Evolutionary conservation across 805 yeast genomes (phyloP).

Genomic region (Wickerhamiella brachini): DNA sequence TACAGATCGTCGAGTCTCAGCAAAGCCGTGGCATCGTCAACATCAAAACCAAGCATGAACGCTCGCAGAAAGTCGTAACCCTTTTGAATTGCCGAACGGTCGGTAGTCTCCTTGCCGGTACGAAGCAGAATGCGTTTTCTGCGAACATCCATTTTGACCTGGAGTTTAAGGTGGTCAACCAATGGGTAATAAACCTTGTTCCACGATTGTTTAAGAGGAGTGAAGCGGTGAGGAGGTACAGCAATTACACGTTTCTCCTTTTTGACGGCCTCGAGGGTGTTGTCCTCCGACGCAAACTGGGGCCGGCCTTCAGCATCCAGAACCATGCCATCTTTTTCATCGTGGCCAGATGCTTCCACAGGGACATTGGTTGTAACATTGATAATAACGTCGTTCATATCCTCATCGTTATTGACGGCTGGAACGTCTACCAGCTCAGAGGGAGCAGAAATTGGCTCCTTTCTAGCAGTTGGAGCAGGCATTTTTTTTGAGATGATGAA

Average conservation of each 20-base stretch:
- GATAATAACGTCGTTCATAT: slow-evolving; percentile 33
- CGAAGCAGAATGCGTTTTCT: slow-evolving; percentile 71
- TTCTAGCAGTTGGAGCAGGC: slow-evolving; percentile 28
- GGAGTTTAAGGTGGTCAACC: slow-evolving; percentile 87
- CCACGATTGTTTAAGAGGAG: slow-evolving; percentile 86
- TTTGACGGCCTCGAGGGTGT: slow-evolving; percentile 51
- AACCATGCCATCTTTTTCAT: slow-evolving; percentile 28
- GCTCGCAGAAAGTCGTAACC: slow-evolving; percentile 97
- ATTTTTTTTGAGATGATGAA: slow-evolving; percentile 7
- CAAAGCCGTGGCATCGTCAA: slow-evolving; percentile 92
- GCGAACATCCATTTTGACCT: slow-evolving; percentile 87
- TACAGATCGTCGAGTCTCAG: slow-evolving; percentile 89
- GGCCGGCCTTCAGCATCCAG: slow-evolving; percentile 84
- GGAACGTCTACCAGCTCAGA: slow-evolving; percentile 8
- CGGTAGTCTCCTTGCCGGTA: slow-evolving; percentile 71
- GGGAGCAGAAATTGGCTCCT: slow-evolving; percentile 11
- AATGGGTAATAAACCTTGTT: slow-evolving; percentile 88
- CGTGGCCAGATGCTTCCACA: slow-evolving; percentile 14
- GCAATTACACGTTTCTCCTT: slow-evolving; percentile 78
- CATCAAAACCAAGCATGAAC: slow-evolving; percentile 88
- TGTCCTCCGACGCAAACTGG: slow-evolving; percentile 62
- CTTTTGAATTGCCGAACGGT: slow-evolving; percentile 88
- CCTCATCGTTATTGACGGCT: slow-evolving; percentile 6
- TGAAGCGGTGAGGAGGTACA: slow-evolving; percentile 95
- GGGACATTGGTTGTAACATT: slow-evolving; percentile 29